Evolutionary conservation across 2,329 filamentous ascomycete species (phyloP), one percentile per base, ranked within the genome.

Genomic region (Emydomyces testavorans): DNA sequence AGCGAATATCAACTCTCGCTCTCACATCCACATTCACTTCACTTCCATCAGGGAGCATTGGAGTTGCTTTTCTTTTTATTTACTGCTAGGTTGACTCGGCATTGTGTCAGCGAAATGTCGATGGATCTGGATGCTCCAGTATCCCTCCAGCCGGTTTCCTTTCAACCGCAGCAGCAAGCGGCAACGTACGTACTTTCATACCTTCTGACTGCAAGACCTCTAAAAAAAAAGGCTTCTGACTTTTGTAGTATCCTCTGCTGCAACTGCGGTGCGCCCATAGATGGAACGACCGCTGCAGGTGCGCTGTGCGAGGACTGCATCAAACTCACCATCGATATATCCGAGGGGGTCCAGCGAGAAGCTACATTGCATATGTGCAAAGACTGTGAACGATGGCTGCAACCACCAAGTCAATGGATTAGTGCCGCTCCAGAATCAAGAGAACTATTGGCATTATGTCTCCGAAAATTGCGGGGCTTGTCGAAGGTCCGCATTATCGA

Each of bases 251-350:
- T 96, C 62, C 83, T 98, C 50, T 98, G 92, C 70, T 94, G 87
- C 73, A 94, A 96, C 75, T 98, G 92, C 67, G 92, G 90, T 62
- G 88, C 86, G 52, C 83, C 90, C 32, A 94, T 98, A 60, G 89
- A 95, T 67, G 92, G 92, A 66, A 94, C 88, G 15, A 79, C 80
- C 11, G 76, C 85, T 21, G 82, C 84, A 46, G 88, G 88, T 53
- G 89, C 92, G 34, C 81, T 95, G 49, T 98, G 92, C 71, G 87
- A 87, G 66, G 90, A 96, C 73, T 96, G 92, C 67, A 80, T 96
- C 63, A 94, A 94, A 66, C 78, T 93, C 57, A 93, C 88, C 41
- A 79, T 93, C 68, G 92, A 98, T 68, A 90, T 95, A 57, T 93
- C 89, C 21, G 75, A 83, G 62, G 88, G 87, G 51, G 89, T 96